Evolutionary conservation across 495 filamentous ascomycete genomes (phyloP), one percentile per base, ranked within the genome.

Genomic region (Penicillium turbatum): DNA sequence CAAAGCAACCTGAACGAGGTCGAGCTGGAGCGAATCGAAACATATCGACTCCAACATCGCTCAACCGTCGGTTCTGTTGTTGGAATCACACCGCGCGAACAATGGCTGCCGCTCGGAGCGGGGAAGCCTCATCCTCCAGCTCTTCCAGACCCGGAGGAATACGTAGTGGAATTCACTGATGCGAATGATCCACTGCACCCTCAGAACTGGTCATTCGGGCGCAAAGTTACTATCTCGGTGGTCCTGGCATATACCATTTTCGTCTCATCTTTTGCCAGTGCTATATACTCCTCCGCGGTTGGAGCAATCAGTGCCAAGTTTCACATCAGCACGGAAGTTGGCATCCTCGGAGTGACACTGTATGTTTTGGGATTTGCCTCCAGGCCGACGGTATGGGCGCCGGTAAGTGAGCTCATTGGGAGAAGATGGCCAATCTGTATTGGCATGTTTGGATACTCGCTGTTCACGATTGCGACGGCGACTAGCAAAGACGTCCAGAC

Each of bases 391-490:
- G 19, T 84, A 13, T 86, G 75, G 72, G 80, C 76, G 0, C 91
- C 91, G 0, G 70, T 90, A 3, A 89, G 85, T 17, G 91, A 96
- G 64, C 71, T 96, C 30, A 82, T 81, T 54, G 91, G 91, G 7
- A 61, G 78, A 31, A 75, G 71, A 50, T 63, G 63, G 59, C 83
- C 82, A 0, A 69, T 86, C 5, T 73, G 78, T 19, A 49, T 73
- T n/a, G 81, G 80, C 11, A 64, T 79, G 34, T 63, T 80, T 36
- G 60, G 73, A 6, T 82, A 81, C 48, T 72, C 72, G 3, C 65
- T 85, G 32, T 85, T 86, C 53, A 69, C 72, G 0, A 72, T 85
- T 49, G 76, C 66, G 2, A 72, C 79, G 6, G 82, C 80, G 9
- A 74, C 81, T 72, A 78, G 69, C 62, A 83, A 77, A 32, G 83